Base-by-base conservation (phyloP, 2,329 filamentous ascomycete genomes). In the Microcyclosporella mali region DNA sequence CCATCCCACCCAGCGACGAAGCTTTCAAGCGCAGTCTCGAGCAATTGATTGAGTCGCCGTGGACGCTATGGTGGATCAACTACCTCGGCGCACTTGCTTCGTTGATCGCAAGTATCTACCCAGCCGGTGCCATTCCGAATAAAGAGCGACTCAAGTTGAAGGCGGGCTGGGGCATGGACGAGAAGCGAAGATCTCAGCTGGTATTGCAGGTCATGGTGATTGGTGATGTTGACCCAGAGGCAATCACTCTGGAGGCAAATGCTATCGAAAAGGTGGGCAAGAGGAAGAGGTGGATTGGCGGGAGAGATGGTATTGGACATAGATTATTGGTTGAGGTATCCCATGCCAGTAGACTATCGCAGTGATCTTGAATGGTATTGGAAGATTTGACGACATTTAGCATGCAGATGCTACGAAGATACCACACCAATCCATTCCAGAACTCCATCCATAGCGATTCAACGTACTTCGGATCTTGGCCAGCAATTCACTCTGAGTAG, bases 61-160 rank as follows among this genome's bases (percentile, higher is more conserved):
- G 74, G 50, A 69, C 75, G 44, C 67, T 73, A 9, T 85, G 81
- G 80, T 85, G 81, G 81, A 73, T 75, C 41, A 71, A 70, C 40
- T 85, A 82, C 55, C 55, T 84, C 1, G 82, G 82, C 1, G 70
- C 72, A 12, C 70, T 84, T 1, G 79, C 77, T 2, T 68, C 67
- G 4, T 58, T 84, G 8, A 64, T 84, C 21, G 76, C 74, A 0
- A 68, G 66, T 8, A 66, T 84, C 7, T 83, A 81, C 61, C 82
- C 82, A 1, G 73, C 77, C 1, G 81, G 82, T 1, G 61, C 70
- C 1, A 58, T 75, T 2, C 47, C 49, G 6, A 53, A 56, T 21
- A 64, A 69, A 46, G 64, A 67, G 14, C 64, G 66, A 17, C 57
- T 75, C 17, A 61, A 57, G 2, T 61, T 74, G 36, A 57, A 58